Percentiles rank a stretch among this genome's conserved stretches.
Evolutionary conservation across 2,329 filamentous ascomycete genomes (phyloP).

Genomic region (Diplodia corticola): DNA sequence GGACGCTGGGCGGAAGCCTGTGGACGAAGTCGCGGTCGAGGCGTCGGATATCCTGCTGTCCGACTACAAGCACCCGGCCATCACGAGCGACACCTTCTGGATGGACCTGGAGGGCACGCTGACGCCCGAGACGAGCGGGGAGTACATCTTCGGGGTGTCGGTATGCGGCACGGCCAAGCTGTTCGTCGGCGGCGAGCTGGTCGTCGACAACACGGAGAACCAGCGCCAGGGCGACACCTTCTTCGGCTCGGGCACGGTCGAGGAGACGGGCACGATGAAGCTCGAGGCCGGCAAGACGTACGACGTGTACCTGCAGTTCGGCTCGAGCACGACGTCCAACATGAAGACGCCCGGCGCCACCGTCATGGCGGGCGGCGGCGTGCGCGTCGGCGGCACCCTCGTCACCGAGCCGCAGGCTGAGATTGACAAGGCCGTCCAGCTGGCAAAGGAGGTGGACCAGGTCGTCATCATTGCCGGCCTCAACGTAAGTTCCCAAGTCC

Average conservation of each 20-base stretch:
- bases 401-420: constrained; percentile 50
- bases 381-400: constrained; percentile 63
- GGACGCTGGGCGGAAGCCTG: background rate
- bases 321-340: constrained; percentile 21
- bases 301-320: constrained; percentile 33
- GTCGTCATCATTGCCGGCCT: constrained; percentile 64
- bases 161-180: constrained; percentile 33
- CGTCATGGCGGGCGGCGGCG: constrained; percentile 49
- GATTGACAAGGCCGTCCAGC: constrained; percentile 25
- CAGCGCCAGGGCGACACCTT: constrained; percentile 61
- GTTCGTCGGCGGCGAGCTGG: constrained; percentile 38
- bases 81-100: constrained; percentile 23
- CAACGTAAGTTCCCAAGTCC: constrained; percentile 58
- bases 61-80: constrained; percentile 23
- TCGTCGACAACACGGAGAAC: constrained; percentile 47
- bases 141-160: constrained; percentile 25
- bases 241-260: constrained; percentile 62
- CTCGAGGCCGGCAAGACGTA: constrained; percentile 58
- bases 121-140: constrained; percentile 23
- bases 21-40: constrained; percentile 23
- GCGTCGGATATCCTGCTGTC: constrained; percentile 22
- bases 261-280: constrained; percentile 58
- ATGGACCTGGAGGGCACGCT: constrained; percentile 25
- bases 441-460: constrained; percentile 58
- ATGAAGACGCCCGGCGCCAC: constrained; percentile 19